phyloP scores from a whole-genome alignment of 306 rosid genomes.

The Acacia acuminata region DNA sequence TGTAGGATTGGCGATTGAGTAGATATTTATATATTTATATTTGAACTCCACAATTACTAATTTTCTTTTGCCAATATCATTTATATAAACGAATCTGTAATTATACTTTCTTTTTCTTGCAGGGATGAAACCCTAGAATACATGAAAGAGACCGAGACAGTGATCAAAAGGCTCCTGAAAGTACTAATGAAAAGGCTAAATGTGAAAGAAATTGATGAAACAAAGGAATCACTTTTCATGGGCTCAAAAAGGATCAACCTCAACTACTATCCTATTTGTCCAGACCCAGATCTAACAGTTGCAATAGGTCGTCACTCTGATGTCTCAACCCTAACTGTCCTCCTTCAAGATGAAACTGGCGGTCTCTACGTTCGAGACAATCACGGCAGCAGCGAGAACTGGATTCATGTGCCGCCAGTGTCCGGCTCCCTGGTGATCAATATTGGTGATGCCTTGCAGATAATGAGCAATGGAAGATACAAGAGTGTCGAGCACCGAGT shows the following conservation, averaged over 20 bases:
- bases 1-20: too few species aligned
- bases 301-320: slow-evolving; percentile 68
- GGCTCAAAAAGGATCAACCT: slow-evolving; percentile 59
- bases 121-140: slow-evolving; percentile 56
- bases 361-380: slow-evolving; percentile 47
- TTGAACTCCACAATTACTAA: background rate
- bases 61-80: too few species aligned
- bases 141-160: slow-evolving; percentile 42
- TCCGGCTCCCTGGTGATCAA: slow-evolving; percentile 57
- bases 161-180: slow-evolving; percentile 40
- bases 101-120: background rate
- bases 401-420: slow-evolving; percentile 59
- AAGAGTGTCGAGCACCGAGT: slow-evolving; percentile 65
- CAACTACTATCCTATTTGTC: slow-evolving; percentile 58
- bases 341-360: slow-evolving; percentile 59
- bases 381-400: background rate
- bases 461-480: slow-evolving; percentile 67
- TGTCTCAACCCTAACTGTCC: slow-evolving; percentile 57
- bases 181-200: slow-evolving; percentile 49
- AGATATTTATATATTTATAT: too few species aligned
- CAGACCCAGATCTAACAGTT: slow-evolving; percentile 48
- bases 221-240: slow-evolving; percentile 40
- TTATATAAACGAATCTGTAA: background rate
- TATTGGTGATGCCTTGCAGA: slow-evolving; percentile 60
- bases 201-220: slow-evolving; percentile 39